Conservation (phyloP, 2,329 filamentous ascomycete species). For the Phialocephala subalpina region DNA sequence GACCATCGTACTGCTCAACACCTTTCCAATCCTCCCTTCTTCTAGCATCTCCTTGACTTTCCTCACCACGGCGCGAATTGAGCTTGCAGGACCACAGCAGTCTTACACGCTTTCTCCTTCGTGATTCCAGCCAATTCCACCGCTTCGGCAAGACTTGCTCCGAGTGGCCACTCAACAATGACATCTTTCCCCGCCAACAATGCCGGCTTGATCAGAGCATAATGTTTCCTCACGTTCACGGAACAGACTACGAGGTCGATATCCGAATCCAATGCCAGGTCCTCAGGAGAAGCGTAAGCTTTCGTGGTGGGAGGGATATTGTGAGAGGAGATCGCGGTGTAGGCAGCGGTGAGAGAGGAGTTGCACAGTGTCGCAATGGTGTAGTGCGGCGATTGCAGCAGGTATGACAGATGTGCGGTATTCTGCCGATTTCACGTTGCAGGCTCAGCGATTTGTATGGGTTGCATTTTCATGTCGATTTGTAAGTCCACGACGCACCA, state of each 20-base stretch:
- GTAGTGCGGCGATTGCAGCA: constrained; percentile 42
- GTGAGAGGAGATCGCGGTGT: constrained; percentile 49
- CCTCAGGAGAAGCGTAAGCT: constrained; percentile 50
- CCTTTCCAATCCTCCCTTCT: constrained; percentile 55
- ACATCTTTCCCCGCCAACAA: constrained; percentile 54
- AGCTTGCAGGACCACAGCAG: constrained; percentile 56
- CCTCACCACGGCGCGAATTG: constrained; percentile 48
- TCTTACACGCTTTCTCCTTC: constrained; percentile 49
- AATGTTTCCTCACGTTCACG: constrained; percentile 54
- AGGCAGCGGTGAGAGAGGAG: constrained; percentile 50
- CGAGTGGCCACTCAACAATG: constrained; percentile 58
- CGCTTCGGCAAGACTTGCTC: constrained; percentile 48
- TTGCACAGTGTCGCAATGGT: constrained; percentile 56
- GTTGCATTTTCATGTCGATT: no score
- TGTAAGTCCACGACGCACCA: no score
- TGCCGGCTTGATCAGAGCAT: constrained; percentile 49
- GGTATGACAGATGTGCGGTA: constrained; percentile 60
- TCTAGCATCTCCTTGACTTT: constrained; percentile 55
- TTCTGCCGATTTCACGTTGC: constrained; percentile 50
- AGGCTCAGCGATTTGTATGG: no score
- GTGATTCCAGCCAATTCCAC: constrained; percentile 52
- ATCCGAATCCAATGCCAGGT: constrained; percentile 53
- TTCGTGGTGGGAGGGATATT: constrained; percentile 47
- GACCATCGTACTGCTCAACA: constrained; percentile 50
- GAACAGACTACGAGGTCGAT: constrained; percentile 56